Evolutionary conservation across 192 early-diverging fungal species (phyloP).

Genomic region (Entomortierella beljakovae): DNA sequence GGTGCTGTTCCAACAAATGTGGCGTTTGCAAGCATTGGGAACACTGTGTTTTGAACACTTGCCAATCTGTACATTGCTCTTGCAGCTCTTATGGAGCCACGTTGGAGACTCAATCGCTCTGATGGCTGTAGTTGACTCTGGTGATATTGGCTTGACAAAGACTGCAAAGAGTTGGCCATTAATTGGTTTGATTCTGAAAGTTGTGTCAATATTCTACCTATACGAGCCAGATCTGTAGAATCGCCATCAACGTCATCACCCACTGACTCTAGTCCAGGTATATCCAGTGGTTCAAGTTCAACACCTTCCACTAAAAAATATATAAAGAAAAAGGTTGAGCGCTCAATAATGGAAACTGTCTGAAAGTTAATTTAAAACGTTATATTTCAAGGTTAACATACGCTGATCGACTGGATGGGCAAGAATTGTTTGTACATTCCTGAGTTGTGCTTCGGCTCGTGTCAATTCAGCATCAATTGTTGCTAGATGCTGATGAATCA

Average conservation of each 20-base stretch:
- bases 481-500: conserved; percentile 26
- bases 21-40: conserved; percentile 52
- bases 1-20: conserved; percentile 37
- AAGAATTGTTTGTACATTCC: conserved; percentile 46
- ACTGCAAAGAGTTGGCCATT: conserved; percentile 38
- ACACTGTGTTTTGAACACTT: conserved; percentile 50
- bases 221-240: conserved; percentile 36
- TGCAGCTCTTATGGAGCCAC: conserved; percentile 31
- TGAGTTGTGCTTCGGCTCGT: conserved; percentile 34
- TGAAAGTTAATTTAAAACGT: too few relatives aligned
- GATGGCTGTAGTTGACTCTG: conserved; percentile 3
- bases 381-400: conserved; percentile 4
- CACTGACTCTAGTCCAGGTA: conserved; percentile 26
- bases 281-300: conserved; percentile 35
- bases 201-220: conserved; percentile 27
- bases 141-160: conserved; percentile 25
- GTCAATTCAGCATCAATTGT: conserved; percentile 46
- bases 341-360: not conserved
- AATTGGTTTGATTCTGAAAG: conserved; percentile 38
- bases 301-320: conserved; percentile 25
- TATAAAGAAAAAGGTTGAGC: not conserved
- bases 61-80: conserved; percentile 51
- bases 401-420: conserved; percentile 37
- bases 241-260: conserved; percentile 37
- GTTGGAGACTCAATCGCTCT: conserved; percentile 18